phyloP scores from a whole-genome alignment of 495 filamentous ascomycete species.

The Eremomyces bilateralis region DNA sequence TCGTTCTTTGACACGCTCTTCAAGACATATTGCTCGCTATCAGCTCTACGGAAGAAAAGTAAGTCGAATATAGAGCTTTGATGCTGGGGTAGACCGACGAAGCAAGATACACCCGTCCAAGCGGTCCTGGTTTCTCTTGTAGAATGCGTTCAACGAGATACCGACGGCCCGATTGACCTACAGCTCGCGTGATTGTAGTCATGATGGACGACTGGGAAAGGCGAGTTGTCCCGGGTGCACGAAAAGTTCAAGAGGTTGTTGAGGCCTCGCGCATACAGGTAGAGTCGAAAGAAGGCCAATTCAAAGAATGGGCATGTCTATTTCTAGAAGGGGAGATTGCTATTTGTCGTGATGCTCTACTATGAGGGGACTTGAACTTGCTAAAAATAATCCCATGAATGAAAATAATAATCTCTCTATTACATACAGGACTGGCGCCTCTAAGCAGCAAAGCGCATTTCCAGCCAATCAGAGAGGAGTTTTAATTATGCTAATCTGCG shows the following conservation, averaged over 20 bases:
- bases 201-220: constrained; percentile 1
- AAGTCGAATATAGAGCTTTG: constrained; percentile 1
- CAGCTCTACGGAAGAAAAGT: constrained; percentile 1
- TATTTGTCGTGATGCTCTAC: not conserved
- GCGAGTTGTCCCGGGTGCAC: not conserved
- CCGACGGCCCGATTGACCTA: constrained; percentile 7
- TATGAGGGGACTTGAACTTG: too few species aligned
- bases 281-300: not conserved
- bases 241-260: not conserved
- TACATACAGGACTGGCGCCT: too few species aligned
- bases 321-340: not conserved
- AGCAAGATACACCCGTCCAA: constrained; percentile 8
- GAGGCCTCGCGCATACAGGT: not conserved
- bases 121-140: constrained; percentile 4
- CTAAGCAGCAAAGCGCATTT: too few species aligned
- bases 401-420: too few species aligned
- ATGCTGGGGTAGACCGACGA: constrained; percentile 3
- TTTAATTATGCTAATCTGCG: not conserved
- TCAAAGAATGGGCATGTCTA: not conserved
- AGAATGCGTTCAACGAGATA: constrained; percentile 7
- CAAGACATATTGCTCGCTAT: constrained; percentile 4
- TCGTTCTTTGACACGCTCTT: constrained; percentile 5
- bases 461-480: not conserved
- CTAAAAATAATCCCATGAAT: too few species aligned
- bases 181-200: constrained; percentile 4